These are phyloP conservation scores for Hemisphaericaspora subhashii DNA, from an alignment of 1,139 yeast genomes.

Conservation along the genomic window DNA sequence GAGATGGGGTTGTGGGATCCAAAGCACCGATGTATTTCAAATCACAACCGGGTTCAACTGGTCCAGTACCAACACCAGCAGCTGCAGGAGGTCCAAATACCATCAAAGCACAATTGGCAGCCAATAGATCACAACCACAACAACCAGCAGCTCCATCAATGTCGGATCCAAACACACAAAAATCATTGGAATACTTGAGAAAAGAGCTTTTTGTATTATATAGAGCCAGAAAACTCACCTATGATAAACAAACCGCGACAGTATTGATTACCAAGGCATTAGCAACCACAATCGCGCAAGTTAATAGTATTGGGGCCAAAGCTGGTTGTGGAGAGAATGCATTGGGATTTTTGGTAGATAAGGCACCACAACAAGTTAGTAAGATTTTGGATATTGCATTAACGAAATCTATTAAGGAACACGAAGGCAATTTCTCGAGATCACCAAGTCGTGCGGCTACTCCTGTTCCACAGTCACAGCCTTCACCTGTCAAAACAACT, in stretches of 20 bases:
- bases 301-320: conserved; percentile 80
- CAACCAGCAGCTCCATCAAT: conserved; percentile 23
- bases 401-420: conserved; percentile 72
- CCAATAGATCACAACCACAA: conserved; percentile 42
- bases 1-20: conserved; percentile 32
- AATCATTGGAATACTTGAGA: conserved; percentile 66
- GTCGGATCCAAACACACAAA: conserved; percentile 52
- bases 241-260: conserved; percentile 72
- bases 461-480: conserved; percentile 20
- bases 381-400: conserved; percentile 81
- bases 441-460: conserved; percentile 30
- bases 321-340: conserved; percentile 85
- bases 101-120: conserved; percentile 56
- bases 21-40: conserved; percentile 40
- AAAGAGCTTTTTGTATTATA: conserved; percentile 70
- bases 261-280: conserved; percentile 86
- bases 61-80: conserved; percentile 10
- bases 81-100: conserved; percentile 8
- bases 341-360: conserved; percentile 74
- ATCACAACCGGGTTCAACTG: conserved; percentile 7
- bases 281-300: conserved; percentile 91
- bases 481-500: conserved; percentile 1
- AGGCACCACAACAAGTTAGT: conserved; percentile 85
- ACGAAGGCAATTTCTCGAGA: conserved; percentile 26
- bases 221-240: conserved; percentile 63